phyloP scores from a whole-genome alignment of 208 protist genomes.

The Crithidia thermophila region DNA sequence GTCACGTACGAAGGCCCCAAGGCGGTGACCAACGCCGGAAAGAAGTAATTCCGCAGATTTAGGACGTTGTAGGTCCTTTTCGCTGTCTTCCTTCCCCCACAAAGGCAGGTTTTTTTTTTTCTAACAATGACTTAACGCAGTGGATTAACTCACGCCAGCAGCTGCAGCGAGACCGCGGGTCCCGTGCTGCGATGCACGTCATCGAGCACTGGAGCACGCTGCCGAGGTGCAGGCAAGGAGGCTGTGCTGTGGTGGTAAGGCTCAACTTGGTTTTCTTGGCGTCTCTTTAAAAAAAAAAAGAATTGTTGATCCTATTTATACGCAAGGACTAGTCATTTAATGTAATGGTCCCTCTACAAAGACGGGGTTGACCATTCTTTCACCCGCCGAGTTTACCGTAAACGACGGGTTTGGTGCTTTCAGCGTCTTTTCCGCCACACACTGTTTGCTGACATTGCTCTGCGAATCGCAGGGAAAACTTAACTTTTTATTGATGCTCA shows the following conservation, averaged over 20 bases:
- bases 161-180: neutral
- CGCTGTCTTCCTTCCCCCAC: too few species aligned
- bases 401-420: too few species aligned
- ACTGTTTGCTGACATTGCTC: too few species aligned
- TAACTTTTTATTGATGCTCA: too few species aligned
- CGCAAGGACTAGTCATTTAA: too few species aligned
- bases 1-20: slow-evolving; percentile 11
- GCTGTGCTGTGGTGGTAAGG: too few species aligned
- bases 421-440: too few species aligned
- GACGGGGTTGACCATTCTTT: too few species aligned
- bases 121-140: slow-evolving; percentile 7
- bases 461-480: too few species aligned
- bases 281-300: neutral
- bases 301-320: neutral
- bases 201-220: neutral
- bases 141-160: neutral
- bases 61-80: neutral
- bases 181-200: slow-evolving; percentile 3
- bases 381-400: too few species aligned
- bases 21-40: neutral
- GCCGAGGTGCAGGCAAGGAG: too few species aligned
- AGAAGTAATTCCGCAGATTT: neutral
- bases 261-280: neutral
- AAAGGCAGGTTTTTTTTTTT: neutral
- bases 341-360: too few species aligned